phyloP scores from a whole-genome alignment of 2,329 filamentous ascomycete species.

The Fonsecaea pugnacius region DNA sequence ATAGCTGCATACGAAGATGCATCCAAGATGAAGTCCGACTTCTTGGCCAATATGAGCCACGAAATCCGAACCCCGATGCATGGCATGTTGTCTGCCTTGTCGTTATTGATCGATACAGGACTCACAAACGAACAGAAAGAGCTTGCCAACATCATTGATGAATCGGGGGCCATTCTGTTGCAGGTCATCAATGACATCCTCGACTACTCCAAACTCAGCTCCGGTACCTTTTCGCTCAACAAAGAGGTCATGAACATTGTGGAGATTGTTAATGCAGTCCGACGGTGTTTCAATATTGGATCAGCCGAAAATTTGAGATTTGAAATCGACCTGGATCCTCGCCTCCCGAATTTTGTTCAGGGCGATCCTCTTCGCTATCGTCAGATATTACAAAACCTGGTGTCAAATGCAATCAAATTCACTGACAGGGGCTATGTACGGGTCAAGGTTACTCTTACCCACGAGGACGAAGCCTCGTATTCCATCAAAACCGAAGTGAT shows the following conservation, averaged over 20 bases:
- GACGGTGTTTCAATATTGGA: slow-evolving; percentile 28
- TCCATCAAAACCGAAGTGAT: slow-evolving; percentile 50
- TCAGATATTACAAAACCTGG: slow-evolving; percentile 66
- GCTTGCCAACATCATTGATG: slow-evolving; percentile 61
- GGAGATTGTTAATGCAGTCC: slow-evolving; percentile 28
- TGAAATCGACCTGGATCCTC: slow-evolving; percentile 50
- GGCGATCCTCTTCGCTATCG: slow-evolving; percentile 65
- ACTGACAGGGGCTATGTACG: slow-evolving; percentile 61
- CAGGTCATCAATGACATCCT: slow-evolving; percentile 69
- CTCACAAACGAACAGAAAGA: slow-evolving; percentile 62
- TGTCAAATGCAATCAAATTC: slow-evolving; percentile 66
- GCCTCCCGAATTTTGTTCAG: slow-evolving; percentile 51
- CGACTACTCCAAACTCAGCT: slow-evolving; percentile 67
- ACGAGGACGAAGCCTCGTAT: slow-evolving; percentile 41
- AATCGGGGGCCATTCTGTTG: slow-evolving; percentile 62
- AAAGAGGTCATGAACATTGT: slow-evolving; percentile 37
- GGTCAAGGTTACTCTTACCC: slow-evolving; percentile 41
- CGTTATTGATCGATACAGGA: slow-evolving; percentile 60
- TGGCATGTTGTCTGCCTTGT: slow-evolving; percentile 64
- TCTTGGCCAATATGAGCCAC: slow-evolving; percentile 67
- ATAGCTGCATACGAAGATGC: slow-evolving; percentile 65
- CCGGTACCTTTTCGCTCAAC: slow-evolving; percentile 57
- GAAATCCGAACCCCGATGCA: slow-evolving; percentile 70
- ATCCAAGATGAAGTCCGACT: slow-evolving; percentile 66
- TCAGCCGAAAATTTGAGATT: slow-evolving; percentile 36